Base-by-base conservation (phyloP, 768 basidiomycete genomes). In the Termitomyces bulborhizus region DNA sequence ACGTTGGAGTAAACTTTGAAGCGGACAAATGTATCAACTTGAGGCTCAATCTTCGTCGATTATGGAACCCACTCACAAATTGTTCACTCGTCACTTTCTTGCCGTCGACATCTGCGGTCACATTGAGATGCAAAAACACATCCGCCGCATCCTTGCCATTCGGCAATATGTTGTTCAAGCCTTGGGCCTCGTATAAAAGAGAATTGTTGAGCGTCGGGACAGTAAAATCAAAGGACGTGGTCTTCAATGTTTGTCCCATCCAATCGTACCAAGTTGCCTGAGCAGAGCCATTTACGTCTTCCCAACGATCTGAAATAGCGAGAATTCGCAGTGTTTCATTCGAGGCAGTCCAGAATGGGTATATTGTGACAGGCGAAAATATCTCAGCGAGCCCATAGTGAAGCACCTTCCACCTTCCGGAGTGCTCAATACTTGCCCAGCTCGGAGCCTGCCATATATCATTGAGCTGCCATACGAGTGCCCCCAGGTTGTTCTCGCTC, bases 191-290 rank as follows among this genome's bases (percentile, higher is more conserved):
- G 45, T 71, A 71, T 6, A 82, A 55, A 15, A 79, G 51, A 26
- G 79, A 75, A 57, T 79, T 80, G 61, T 84, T 82, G 46, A 84
- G 63, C 27, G 70, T 65, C 2, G 80, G 79, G 0, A 78, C 70
- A 15, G 68, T 65, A 60, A 83, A 79, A 24, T 68, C 49, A 53
- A 71, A 63, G 41, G 56, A 71, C 49, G 62, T 73, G 16, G 76
- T 69, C 52, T 66, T 65, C 32, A 83, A 63, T 37, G 60, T 57
- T 13, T 62, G 71, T 1, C 81, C 81, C 15, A 58, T 60, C 81
- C 82, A 83, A 60, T 79, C 79, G 56, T 80, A 83, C 80, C 82
- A 83, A 8, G 80, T 80, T 58, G 82, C 59, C 64, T 77, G 74
- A 3, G 75, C 80, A 2, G 60, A 64, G 1, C 79, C 82, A 2